phyloP scores from a whole-genome alignment of 495 filamentous ascomycete genomes.

The Aspergillus steynii region DNA sequence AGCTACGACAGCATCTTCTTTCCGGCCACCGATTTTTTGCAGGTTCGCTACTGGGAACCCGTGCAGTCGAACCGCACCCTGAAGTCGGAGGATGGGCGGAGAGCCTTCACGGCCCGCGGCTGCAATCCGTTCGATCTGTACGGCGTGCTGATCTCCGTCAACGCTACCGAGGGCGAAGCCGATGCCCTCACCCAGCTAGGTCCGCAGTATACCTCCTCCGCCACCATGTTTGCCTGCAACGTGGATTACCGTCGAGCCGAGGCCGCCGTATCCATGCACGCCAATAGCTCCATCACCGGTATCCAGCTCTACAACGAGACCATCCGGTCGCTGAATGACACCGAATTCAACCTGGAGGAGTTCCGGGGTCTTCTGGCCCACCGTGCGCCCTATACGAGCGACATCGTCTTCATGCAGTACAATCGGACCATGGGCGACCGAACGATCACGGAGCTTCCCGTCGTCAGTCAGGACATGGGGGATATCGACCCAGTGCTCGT shows the following conservation, averaged over 20 bases:
- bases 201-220: slow-evolving; percentile 27
- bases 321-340: slow-evolving; percentile 19
- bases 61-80: slow-evolving; percentile 18
- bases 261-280: slow-evolving; percentile 38
- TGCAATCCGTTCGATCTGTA: slow-evolving; percentile 41
- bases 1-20: slow-evolving; percentile 37
- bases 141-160: slow-evolving; percentile 39
- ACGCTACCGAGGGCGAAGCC: slow-evolving; percentile 23
- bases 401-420: slow-evolving; percentile 36
- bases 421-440: slow-evolving; percentile 33
- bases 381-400: slow-evolving; percentile 42
- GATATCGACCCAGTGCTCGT: slow-evolving; percentile 37
- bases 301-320: slow-evolving; percentile 25
- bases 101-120: slow-evolving; percentile 30
- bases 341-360: slow-evolving; percentile 35
- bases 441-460: slow-evolving; percentile 36
- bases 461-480: slow-evolving; percentile 38
- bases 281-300: slow-evolving; percentile 41
- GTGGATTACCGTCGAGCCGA: slow-evolving; percentile 35
- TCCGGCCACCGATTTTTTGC: slow-evolving; percentile 33
- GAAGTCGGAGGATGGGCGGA: slow-evolving; percentile 3
- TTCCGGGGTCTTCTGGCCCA: slow-evolving; percentile 38
- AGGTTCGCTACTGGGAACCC: slow-evolving; percentile 45
- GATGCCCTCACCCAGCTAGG: slow-evolving; percentile 10
- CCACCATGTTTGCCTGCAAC: slow-evolving; percentile 38